Base-by-base conservation (phyloP, 148 eudicot species). In the Camellia japonica region DNA sequence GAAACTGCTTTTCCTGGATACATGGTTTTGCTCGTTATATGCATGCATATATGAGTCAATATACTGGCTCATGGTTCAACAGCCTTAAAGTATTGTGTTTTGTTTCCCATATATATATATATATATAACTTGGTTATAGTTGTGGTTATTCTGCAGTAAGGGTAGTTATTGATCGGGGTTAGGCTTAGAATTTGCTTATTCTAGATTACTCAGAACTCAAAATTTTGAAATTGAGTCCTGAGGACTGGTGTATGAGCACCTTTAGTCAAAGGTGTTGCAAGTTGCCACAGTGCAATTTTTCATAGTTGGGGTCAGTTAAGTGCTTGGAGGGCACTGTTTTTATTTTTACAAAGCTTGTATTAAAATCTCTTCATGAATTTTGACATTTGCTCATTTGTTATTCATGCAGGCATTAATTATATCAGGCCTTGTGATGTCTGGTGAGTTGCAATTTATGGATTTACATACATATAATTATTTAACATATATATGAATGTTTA, bases 401-500 rank as follows among this genome's bases (percentile, higher is more conserved):
- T 85, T 68, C 60, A 66, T 89, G 89, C 97, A 95, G 98, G 93
- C 89, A 71, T 78, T 91, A 66, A 79, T 95, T 46, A 43, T 88
- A 23, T 3, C 83, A 65, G 88, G 98, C 78, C 72, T 95, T 81
- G 79, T 89, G 76, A 84, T 90, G 67, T 95, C 98, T 82, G 98
- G 97, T 95, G 78, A 85, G 90, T 89, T 65, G 18, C 42, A 76
- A 10, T 42, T 41, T 49, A 52, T 43, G 30, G 11, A n/a, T 62
- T 18, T 73, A 8, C 46, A 73, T 52, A 13, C 11, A 30, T 73
- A 52, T 19, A 6, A 23, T 41, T 41, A 74, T n/a, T 15, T 60
- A 4, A 3, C 9, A 11, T 4, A 56, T 30, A 8, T 52, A 15
- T 54, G 65, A 30, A 46, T 60, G 16, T 60, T 11, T 54, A 30